Evolutionary conservation across 345 rosid species (phyloP).

Genomic region (Jatropha curcas): DNA sequence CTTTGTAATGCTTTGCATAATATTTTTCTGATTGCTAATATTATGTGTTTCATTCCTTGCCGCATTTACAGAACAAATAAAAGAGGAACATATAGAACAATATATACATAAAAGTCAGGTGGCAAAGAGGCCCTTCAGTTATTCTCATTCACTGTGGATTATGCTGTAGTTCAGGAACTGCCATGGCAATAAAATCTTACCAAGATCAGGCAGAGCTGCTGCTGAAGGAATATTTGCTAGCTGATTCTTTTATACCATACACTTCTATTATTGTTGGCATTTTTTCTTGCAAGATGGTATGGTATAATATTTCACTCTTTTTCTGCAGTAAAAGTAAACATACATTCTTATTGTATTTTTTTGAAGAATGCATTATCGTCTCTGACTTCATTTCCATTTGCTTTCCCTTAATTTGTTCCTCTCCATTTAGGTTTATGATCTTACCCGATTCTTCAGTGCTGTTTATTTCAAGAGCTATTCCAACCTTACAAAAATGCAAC

Average conservation of each 20-base stretch:
- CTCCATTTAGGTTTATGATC: conserved; percentile 62
- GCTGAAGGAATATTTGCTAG: conserved; percentile 55
- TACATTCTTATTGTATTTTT: background rate
- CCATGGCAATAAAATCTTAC: conserved; percentile 34
- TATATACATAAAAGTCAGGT: conserved; percentile 10
- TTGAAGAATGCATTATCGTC: background rate
- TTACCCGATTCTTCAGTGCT: conserved; percentile 54
- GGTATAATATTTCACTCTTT: background rate
- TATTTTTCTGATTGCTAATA: background rate
- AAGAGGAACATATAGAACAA: conserved; percentile 2
- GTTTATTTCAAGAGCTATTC: conserved; percentile 58
- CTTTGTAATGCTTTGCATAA: background rate
- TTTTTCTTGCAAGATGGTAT: conserved; percentile 60
- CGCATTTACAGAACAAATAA: background rate
- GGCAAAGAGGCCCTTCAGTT: conserved; percentile 8
- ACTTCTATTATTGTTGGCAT: conserved; percentile 56
- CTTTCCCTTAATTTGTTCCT: background rate
- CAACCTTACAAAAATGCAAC: conserved; percentile 58
- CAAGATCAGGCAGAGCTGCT: conserved; percentile 53
- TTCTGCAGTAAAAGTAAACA: background rate
- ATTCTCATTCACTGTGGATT: conserved; percentile 17
- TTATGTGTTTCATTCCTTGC: background rate
- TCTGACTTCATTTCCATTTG: conserved; percentile 10
- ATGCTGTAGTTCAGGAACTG: conserved; percentile 17
- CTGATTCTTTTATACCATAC: conserved; percentile 57